Percentiles rank a stretch among this genome's conserved stretches.
Conservation (phyloP, 1,284 basidiomycete species). For the Fomitopsis schrenkii region DNA sequence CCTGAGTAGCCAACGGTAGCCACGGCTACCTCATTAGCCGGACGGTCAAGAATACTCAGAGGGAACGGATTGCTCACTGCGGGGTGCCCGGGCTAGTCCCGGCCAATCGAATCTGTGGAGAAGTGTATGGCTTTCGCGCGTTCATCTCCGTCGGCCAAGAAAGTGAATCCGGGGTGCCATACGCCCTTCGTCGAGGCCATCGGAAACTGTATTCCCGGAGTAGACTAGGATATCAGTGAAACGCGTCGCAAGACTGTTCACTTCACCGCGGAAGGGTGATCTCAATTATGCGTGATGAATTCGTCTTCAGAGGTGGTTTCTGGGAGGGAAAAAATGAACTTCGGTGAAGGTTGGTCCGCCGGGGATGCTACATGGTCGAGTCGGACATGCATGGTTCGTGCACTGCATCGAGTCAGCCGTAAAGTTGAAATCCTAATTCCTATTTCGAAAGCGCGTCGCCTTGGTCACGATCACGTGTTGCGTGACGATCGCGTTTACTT, state of each 20-base stretch:
- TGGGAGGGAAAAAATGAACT: not conserved
- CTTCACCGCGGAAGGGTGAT: not conserved
- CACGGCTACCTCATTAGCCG: not conserved
- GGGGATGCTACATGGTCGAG: not conserved
- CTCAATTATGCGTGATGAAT: not conserved
- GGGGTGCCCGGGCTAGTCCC: not conserved
- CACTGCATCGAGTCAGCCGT: not conserved
- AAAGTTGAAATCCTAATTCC: not conserved
- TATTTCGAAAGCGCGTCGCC: not conserved
- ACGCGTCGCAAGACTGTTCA: not conserved
- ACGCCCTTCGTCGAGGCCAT: not conserved
- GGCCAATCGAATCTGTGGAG: not conserved
- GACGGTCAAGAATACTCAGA: not conserved
- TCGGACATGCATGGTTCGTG: not conserved
- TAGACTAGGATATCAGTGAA: not conserved
- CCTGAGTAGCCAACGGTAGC: not conserved
- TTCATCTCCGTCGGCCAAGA: slow-evolving; percentile 2
- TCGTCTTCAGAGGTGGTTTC: not conserved
- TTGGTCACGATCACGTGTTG: not conserved
- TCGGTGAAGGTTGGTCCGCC: not conserved
- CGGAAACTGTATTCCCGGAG: not conserved
- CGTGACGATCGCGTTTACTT: not conserved
- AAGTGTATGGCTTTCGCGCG: not conserved
- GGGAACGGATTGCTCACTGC: not conserved
- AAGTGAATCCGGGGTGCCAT: not conserved